Evolutionary conservation across 2,329 filamentous ascomycete species (phyloP).

Genomic region (Aspergillus sp.): DNA sequence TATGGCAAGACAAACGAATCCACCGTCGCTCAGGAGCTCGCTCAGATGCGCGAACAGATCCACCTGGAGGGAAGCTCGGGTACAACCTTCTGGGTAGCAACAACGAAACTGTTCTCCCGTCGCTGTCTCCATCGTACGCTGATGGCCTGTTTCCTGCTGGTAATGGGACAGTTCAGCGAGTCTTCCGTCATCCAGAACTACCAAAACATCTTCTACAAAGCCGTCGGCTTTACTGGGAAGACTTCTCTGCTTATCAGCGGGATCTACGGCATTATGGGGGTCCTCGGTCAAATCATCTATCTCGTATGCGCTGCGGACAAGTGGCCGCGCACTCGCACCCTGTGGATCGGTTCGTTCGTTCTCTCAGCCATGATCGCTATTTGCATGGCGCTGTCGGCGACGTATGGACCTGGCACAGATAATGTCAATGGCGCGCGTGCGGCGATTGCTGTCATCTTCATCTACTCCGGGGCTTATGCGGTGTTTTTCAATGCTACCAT

Average conservation of each 20-base stretch:
- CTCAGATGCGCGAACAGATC: constrained; percentile 13
- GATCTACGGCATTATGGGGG: constrained; percentile 38
- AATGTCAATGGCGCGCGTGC: constrained; percentile 27
- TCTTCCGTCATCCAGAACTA: constrained; percentile 39
- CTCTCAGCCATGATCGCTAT: constrained; percentile 26
- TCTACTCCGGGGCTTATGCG: constrained; percentile 36
- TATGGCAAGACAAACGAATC: not conserved
- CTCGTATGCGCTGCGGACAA: constrained; percentile 31
- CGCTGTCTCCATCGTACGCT: constrained; percentile 28
- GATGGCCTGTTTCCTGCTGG: constrained; percentile 32
- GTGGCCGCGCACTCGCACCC: constrained; percentile 32
- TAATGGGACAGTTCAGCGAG: constrained; percentile 34
- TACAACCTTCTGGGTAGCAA: constrained; percentile 6
- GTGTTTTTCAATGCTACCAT: constrained; percentile 39
- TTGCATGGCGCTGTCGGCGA: constrained; percentile 24
- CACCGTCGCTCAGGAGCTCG: constrained; percentile 8
- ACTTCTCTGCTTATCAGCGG: constrained; percentile 33
- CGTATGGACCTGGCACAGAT: constrained; percentile 13
- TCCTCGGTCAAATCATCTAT: constrained; percentile 34
- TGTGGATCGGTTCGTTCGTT: constrained; percentile 28
- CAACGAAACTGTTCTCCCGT: constrained; percentile 12
- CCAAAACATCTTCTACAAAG: constrained; percentile 35
- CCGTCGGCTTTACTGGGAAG: constrained; percentile 31
- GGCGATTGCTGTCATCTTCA: constrained; percentile 37
- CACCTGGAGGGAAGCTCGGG: constrained; percentile 8